Evolutionary conservation across 176 grass and related monocot genomes (phyloP), one percentile per base, ranked within the genome.

Genomic region (Carex cristatella): DNA sequence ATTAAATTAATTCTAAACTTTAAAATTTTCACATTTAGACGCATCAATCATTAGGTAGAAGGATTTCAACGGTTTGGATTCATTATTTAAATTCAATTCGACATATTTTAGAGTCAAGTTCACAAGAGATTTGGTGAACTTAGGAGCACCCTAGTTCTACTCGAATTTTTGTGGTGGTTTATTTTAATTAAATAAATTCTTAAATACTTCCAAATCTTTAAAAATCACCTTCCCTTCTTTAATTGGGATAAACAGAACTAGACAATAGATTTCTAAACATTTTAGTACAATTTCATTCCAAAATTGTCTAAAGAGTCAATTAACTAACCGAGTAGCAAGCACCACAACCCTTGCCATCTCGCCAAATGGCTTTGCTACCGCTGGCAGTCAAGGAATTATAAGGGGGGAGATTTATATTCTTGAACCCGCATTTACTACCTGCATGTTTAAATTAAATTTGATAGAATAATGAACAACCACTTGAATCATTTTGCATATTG

Each of bases 341-440:
- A 35, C 91, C 94, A 49, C 94, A 94, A 3, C 94, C 94, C 84
- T 97, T 91, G 86, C 94, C 91, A 40, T 64, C 71, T 80, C 84
- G 87, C 86, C 92, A 97, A 3, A 91, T 18, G 12, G 84, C 86
- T 84, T 86, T 82, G 88, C 90, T 97, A 69, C 94, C 94, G 81
- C 91, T 90, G 65, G 91, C 88, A 16, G 84, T 85, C 94, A 97
- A 87, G 55, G 89, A 90, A 86, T 68, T 23, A 87, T 94, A 97
- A 13, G 94, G 94, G 79, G 90, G 87, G 2, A 72, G 78, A 61
- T 92, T 88, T 75, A 84, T 83, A n/a, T 91, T 85, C 88, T 94
- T 91, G 86, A 90, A 97, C 11, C 94, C 94, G 44, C 94, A 97
- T 2, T 88, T 91, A 4, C 94, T 91, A 75, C 91, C 94, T 97